Evolutionary conservation across 75 land plant genomes (phyloP), one percentile per base, ranked within the genome.

Genomic region (Isoetes taiwanensis): DNA sequence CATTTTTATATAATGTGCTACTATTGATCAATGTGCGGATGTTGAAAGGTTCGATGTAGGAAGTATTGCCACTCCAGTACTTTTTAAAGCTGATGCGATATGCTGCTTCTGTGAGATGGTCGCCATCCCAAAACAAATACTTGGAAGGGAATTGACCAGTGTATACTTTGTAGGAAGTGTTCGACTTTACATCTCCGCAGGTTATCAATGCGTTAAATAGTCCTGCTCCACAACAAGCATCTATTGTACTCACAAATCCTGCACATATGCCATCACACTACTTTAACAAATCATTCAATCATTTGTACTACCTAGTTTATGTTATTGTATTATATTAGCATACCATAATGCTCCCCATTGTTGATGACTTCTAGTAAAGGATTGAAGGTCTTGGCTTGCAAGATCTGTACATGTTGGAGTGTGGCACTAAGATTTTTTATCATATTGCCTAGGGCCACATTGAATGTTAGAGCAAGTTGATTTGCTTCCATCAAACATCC

Each of bases 151-250:
- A 6, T n/a, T 46, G 16, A 19, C 50, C 50, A 8, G 50, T 46
- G 16, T 5, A 5, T n/a, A 46, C 50, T 23, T 46, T 46, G 50
- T 46, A 46, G 6, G 50, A 23, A 46, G 16, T 19, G 50, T 46
- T 46, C 16, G 50, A 8, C 25, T 19, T 19, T 6, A n/a, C 50
- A 6, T 46, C 5, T n/a, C 50, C 50, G 23, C 50, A 46, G 6
- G 12, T 8, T 6, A 16, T 23, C 4, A 6, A 16, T 46, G 50
- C 50, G 23, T 46, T 46, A 46, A 46, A 46, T 3, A 23, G 50
- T 23, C 50, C 50, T n/a, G 50, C 50, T 46, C 50, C 50, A 46
- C 50, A 46, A n/a, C 50, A 46, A 8, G 50, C 50, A 8, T 19
- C 16, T 19, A 23, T 46, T n/a, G 50, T 46, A 23, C 50, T 46